Evolutionary conservation across 495 filamentous ascomycete genomes (phyloP).

Genomic region (Annulohypoxylon bovei): DNA sequence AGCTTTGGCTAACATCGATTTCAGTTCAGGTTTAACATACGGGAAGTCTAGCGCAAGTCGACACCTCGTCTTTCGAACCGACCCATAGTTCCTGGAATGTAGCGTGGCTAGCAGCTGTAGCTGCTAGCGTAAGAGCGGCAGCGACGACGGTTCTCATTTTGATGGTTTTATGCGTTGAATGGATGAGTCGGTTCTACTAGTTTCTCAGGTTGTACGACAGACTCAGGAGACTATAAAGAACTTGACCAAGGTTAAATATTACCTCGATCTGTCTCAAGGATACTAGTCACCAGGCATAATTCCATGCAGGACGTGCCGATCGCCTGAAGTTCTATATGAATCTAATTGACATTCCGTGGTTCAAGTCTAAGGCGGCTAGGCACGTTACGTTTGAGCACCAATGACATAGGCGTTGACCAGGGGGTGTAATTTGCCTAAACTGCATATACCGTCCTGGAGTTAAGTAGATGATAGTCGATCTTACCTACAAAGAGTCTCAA

Average conservation of each 20-base stretch:
- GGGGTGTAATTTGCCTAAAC: conserved; percentile 39
- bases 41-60: conserved; percentile 54
- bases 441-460: conserved; percentile 19
- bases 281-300: neutral
- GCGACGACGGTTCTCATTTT: conserved; percentile 27
- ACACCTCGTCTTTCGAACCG: conserved; percentile 55
- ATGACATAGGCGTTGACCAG: conserved; percentile 19
- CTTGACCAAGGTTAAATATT: conserved; percentile 12
- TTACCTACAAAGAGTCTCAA: conserved; percentile 22
- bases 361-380: neutral
- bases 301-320: conserved; percentile 25
- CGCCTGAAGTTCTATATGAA: conserved; percentile 27
- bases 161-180: neutral
- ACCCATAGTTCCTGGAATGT: conserved; percentile 65
- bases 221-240: neutral
- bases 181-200: neutral
- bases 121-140: conserved; percentile 18
- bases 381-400: conserved; percentile 9
- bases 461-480: conserved; percentile 25
- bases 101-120: conserved; percentile 55
- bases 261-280: neutral
- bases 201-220: neutral
- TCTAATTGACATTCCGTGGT: conserved; percentile 16
- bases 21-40: conserved; percentile 15
- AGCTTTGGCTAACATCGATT: neutral